These are phyloP conservation scores for Saccharum hybrid DNA, from an alignment of 202 grass and related monocot genomes.

Conservation along the genomic window DNA sequence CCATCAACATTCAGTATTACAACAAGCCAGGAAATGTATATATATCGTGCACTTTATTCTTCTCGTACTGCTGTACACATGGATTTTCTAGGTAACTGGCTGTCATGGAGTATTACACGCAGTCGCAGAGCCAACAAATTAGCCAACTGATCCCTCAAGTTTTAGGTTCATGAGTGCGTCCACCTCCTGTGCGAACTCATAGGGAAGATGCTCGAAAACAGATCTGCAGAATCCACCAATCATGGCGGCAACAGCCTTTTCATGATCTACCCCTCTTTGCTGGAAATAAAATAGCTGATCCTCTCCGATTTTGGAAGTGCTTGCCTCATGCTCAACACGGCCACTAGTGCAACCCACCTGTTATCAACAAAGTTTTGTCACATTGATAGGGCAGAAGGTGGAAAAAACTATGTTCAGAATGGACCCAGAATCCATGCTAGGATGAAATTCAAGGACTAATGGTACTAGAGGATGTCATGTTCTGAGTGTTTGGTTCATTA, in stretches of 20 bases:
- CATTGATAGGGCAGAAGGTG: not conserved
- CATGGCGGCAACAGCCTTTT: constrained; percentile 95
- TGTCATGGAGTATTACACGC: not conserved
- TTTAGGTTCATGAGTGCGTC: constrained; percentile 95
- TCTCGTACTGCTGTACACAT: constrained; percentile 54
- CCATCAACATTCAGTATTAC: not conserved
- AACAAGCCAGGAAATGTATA: constrained; percentile 16
- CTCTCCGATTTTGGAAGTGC: constrained; percentile 98
- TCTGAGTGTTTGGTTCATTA: not conserved
- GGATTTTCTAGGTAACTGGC: constrained; percentile 38
- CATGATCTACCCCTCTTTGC: constrained; percentile 95
- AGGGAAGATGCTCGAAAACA: constrained; percentile 88
- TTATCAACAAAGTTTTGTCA: constrained; percentile 25
- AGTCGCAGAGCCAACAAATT: constrained; percentile 37
- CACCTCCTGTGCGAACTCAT: constrained; percentile 91
- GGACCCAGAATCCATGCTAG: not conserved
- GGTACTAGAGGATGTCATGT: not conserved
- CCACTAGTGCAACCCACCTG: constrained; percentile 80
- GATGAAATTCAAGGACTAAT: not conserved
- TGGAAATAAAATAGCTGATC: constrained; percentile 99
- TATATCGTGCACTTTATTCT: constrained; percentile 45
- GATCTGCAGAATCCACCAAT: constrained; percentile 93
- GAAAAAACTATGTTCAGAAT: not conserved
- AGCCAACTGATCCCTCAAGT: constrained; percentile 95
- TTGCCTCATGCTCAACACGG: constrained; percentile 92